Evolutionary conservation across 1,284 basidiomycete species (phyloP), one percentile per base, ranked within the genome.

Genomic region (Trametes versicolor): DNA sequence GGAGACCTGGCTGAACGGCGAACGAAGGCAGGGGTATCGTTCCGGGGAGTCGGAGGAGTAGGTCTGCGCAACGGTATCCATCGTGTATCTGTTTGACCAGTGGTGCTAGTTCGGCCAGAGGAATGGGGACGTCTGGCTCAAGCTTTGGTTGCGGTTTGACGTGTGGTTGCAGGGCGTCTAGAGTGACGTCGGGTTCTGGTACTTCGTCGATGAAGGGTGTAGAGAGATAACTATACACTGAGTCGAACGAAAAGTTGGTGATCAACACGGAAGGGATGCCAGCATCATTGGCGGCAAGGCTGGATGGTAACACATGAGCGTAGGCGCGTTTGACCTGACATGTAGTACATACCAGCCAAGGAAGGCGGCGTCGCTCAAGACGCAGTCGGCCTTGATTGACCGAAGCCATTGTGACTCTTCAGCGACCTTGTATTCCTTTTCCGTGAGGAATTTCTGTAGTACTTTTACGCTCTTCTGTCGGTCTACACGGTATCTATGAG

Each of bases 181-280:
- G 34, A 5, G 55, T 36, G 15, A 49, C 49, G 19, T 62, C 58
- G 0, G 63, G 66, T 10, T 57, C 58, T 4, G 65, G 36, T 1
- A 62, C 61, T 19, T 63, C 62, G 58, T 72, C 71, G 45, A 72
- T 60, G n/a, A 70, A 60, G 12, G 67, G 48, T 3, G 67, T 71
- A 10, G 70, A 69, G 15, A 93, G 86, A 68, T 89, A 93, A 68
- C 90, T 92, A 73, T 90, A 94, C 12, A 93, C 91, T 0, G 91
- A 90, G 76, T 93, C 91, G 74, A 93, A 94, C 0, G 91, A 91
- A 74, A 94, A 94, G 78, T 93, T 93, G 58, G 90, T 92, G 66
- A 93, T 83, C 19, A 94, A 79, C 51, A 88, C 81, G 0, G 89
- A 89, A 1, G 91, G 91, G 27, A 93, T 81, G 0, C 84, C 82